Evolutionary conservation across 2,329 filamentous ascomycete species (phyloP).

Genomic region (Stromatinia cepivora): DNA sequence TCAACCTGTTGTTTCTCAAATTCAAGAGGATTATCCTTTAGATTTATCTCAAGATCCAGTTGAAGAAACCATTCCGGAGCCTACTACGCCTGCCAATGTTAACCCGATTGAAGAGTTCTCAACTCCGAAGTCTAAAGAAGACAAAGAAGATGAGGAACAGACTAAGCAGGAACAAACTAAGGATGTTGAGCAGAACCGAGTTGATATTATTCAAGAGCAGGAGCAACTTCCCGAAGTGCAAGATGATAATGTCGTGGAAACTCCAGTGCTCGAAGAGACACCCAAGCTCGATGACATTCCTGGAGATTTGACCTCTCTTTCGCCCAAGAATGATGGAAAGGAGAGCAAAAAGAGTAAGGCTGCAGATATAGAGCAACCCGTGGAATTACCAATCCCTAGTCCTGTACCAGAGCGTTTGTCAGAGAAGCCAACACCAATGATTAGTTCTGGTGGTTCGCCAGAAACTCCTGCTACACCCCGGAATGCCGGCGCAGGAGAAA

Average conservation of each 20-base stretch:
- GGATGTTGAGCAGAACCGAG: slow-evolving; percentile 2
- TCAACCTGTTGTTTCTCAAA: not conserved
- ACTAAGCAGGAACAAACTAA: slow-evolving; percentile 25
- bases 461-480: slow-evolving; percentile 30
- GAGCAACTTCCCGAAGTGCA: not conserved
- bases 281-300: not conserved
- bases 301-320: not conserved
- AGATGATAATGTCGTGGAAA: not conserved
- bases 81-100: slow-evolving; percentile 9
- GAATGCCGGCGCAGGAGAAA: slow-evolving; percentile 20
- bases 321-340: not conserved
- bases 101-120: slow-evolving; percentile 12
- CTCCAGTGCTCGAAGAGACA: not conserved
- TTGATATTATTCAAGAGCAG: not conserved
- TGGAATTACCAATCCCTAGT: slow-evolving; percentile 19
- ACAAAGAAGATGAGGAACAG: slow-evolving; percentile 32
- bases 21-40: not conserved
- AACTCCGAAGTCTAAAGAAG: slow-evolving; percentile 27
- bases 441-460: slow-evolving; percentile 27
- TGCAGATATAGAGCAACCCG: not conserved
- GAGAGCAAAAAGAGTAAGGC: not conserved
- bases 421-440: slow-evolving; percentile 30
- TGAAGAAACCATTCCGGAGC: slow-evolving; percentile 19
- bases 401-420: slow-evolving; percentile 22
- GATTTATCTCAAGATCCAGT: not conserved